Evolutionary conservation across 306 rosid genomes (phyloP).

Genomic region (Canavalia ensiformis): DNA sequence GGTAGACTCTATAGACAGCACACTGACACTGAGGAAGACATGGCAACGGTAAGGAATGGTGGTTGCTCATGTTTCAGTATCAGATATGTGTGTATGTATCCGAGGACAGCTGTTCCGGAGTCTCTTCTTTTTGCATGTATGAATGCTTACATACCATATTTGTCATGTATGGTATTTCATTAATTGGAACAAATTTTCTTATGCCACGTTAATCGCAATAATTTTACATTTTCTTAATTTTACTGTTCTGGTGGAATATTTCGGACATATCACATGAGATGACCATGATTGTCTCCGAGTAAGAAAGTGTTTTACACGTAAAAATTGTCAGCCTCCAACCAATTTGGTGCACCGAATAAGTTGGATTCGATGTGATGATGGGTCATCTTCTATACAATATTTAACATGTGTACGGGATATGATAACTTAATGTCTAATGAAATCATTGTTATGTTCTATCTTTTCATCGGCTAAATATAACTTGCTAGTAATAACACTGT

Average conservation of each 20-base stretch:
- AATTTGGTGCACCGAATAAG: background rate
- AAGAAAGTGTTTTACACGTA: background rate
- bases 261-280: background rate
- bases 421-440: background rate
- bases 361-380: background rate
- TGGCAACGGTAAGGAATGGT: slow-evolving; percentile 47
- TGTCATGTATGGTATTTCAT: background rate
- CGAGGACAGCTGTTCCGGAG: no score
- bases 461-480: background rate
- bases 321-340: background rate
- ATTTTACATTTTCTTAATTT: background rate
- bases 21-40: slow-evolving; percentile 47
- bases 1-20: slow-evolving; percentile 46
- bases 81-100: slow-evolving; percentile 15
- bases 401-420: background rate
- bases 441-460: background rate
- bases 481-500: background rate
- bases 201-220: background rate
- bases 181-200: background rate
- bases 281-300: background rate
- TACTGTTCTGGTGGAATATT: background rate
- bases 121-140: slow-evolving; percentile 37
- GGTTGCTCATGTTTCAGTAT: slow-evolving; percentile 42
- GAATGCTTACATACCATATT: background rate
- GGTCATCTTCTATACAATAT: background rate